Conservation (phyloP, 345 rosid genomes). For the Pugionium cornutum region DNA sequence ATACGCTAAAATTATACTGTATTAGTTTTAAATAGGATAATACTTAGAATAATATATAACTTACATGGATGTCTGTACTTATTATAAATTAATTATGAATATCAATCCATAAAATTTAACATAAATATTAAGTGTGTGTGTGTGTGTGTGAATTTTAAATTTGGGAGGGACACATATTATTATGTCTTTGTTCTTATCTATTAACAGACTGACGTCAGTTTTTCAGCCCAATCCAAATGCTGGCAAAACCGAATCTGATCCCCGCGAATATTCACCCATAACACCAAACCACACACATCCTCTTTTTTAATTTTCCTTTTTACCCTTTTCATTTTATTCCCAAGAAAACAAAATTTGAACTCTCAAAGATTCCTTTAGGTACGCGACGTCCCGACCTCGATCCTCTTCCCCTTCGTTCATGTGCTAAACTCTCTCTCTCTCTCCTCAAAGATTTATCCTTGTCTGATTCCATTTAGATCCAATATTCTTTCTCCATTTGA, state of each 20-base stretch:
- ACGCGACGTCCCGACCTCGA: slow-evolving; percentile 48
- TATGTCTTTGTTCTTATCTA: slow-evolving; percentile 41
- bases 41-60: too few species aligned
- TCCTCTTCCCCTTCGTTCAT: slow-evolving; percentile 7
- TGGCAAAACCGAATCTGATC: slow-evolving; percentile 39
- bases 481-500: slow-evolving; percentile 39
- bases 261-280: slow-evolving; percentile 38
- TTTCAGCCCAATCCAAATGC: slow-evolving; percentile 33
- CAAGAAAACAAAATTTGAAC: background rate
- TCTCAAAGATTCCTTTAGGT: slow-evolving; percentile 39
- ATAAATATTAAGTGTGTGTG: background rate
- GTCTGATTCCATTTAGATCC: slow-evolving; percentile 77
- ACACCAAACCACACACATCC: background rate
- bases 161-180: background rate
- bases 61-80: too few species aligned
- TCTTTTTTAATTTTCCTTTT: background rate
- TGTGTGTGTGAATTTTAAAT: slow-evolving; percentile 2
- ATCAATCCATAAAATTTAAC: too few species aligned
- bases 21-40: too few species aligned
- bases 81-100: too few species aligned
- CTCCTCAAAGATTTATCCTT: slow-evolving; percentile 52
- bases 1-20: too few species aligned
- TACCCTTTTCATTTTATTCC: slow-evolving; percentile 15
- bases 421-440: slow-evolving; percentile 10
- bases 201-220: slow-evolving; percentile 33